Evolutionary conservation across 805 yeast species (phyloP).

Genomic region (Ogataea trehaloabstinens): DNA sequence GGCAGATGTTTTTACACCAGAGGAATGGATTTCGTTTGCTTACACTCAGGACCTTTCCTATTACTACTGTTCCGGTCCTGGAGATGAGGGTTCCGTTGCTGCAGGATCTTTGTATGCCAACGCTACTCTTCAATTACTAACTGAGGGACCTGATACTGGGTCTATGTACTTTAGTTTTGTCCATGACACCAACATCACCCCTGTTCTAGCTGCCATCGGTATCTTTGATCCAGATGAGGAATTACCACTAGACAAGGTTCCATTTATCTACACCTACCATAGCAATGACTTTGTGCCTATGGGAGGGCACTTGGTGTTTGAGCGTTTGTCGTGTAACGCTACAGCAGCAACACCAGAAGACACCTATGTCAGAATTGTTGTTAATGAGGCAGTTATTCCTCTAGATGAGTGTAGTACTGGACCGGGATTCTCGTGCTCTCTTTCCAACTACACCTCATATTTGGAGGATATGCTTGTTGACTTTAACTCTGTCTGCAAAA

Average conservation of each 20-base stretch:
- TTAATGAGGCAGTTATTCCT: conserved; percentile 55
- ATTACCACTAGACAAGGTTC: conserved; percentile 43
- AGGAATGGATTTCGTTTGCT: conserved; percentile 59
- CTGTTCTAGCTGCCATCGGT: conserved; percentile 49
- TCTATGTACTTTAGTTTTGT: conserved; percentile 20
- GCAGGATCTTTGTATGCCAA: conserved; percentile 58
- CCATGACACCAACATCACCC: conserved; percentile 57
- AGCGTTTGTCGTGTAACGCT: conserved; percentile 20
- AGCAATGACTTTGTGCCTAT: conserved; percentile 47
- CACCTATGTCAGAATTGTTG: conserved; percentile 35
- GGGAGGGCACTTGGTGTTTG: conserved; percentile 49
- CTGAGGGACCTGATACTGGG: conserved; percentile 20
- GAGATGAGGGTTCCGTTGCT: conserved; percentile 50
- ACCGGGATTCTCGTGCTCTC: conserved; percentile 42
- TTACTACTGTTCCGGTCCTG: conserved; percentile 62
- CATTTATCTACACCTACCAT: conserved; percentile 47
- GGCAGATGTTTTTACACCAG: conserved; percentile 63
- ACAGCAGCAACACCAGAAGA: conserved; percentile 14
- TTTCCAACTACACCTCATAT: conserved; percentile 24
- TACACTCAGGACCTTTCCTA: conserved; percentile 54
- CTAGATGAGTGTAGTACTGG: conserved; percentile 45
- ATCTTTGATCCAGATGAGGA: conserved; percentile 32
- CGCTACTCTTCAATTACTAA: conserved; percentile 29
- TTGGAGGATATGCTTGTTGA: conserved; percentile 3
- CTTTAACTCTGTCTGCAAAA: conserved; percentile 9